Conservation (phyloP, 768 basidiomycete species). For the Coprinopsis cinerea region DNA sequence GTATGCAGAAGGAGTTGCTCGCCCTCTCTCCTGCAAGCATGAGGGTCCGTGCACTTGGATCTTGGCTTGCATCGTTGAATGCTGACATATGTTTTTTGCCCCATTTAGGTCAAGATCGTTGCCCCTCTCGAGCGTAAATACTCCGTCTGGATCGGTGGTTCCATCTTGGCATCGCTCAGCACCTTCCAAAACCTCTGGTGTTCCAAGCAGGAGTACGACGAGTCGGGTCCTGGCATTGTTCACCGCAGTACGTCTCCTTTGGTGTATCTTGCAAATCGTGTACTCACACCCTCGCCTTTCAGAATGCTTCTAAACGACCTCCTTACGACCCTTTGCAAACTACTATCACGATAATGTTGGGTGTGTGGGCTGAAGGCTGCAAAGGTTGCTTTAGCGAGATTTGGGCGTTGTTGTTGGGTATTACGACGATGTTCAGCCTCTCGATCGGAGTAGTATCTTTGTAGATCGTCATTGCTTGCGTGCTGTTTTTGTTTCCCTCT, state of each 20-base stretch:
- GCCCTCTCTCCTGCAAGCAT: slow-evolving; percentile 80
- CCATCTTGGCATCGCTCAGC: slow-evolving; percentile 80
- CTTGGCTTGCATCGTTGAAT: background rate
- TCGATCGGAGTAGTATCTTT: background rate
- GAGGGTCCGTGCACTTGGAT: slow-evolving; percentile 48
- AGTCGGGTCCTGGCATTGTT: slow-evolving; percentile 72
- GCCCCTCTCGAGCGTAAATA: slow-evolving; percentile 93
- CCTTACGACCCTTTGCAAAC: slow-evolving; percentile 9
- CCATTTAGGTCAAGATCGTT: slow-evolving; percentile 73
- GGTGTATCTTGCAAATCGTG: background rate
- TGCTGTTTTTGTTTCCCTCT: background rate
- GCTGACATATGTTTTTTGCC: slow-evolving; percentile 4
- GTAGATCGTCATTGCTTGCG: background rate
- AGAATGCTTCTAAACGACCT: slow-evolving; percentile 30
- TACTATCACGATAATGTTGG: slow-evolving; percentile 5
- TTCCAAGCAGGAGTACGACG: slow-evolving; percentile 90
- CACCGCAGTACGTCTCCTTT: slow-evolving; percentile 58
- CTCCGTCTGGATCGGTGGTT: slow-evolving; percentile 93
- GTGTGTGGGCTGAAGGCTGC: background rate
- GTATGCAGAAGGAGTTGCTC: slow-evolving; percentile 93
- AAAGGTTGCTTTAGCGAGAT: background rate
- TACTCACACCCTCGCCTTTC: slow-evolving; percentile 7
- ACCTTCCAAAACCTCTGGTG: slow-evolving; percentile 98
- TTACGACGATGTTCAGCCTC: background rate
- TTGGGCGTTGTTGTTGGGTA: background rate